These are phyloP conservation scores for Saccharum officinarum DNA, from an alignment of 176 grass and related monocot genomes.

Conservation along the genomic window DNA sequence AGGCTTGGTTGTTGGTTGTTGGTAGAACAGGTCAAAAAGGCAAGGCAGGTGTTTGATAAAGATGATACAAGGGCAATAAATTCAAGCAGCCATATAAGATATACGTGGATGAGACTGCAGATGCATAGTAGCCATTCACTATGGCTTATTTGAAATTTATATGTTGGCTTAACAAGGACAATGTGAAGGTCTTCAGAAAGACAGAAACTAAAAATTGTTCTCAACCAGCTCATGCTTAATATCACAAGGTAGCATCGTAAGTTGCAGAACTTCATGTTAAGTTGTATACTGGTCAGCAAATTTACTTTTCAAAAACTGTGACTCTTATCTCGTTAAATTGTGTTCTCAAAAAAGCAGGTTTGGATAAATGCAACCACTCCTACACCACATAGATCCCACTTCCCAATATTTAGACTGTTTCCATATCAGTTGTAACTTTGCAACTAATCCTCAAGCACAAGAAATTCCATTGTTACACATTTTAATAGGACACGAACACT, in stretches of 20 bases:
- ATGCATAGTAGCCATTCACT: background rate
- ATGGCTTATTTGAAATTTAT: background rate
- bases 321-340: background rate
- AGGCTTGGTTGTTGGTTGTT: no score
- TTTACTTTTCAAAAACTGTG: background rate
- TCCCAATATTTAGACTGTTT: background rate
- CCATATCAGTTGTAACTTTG: background rate
- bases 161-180: background rate
- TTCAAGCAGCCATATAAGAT: background rate
- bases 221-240: background rate
- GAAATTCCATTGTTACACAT: background rate
- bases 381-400: background rate
- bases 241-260: background rate
- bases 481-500: background rate
- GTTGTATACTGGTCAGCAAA: background rate
- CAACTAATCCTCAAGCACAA: background rate
- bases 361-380: no score
- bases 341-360: background rate
- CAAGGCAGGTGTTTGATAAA: background rate
- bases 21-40: background rate
- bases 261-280: background rate
- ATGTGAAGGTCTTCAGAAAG: background rate
- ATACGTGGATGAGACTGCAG: background rate
- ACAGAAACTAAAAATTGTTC: background rate
- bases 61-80: background rate